These are phyloP conservation scores for Diplotaxis tenuifolia DNA, from an alignment of 345 rosid genomes.

Conservation along the genomic window DNA sequence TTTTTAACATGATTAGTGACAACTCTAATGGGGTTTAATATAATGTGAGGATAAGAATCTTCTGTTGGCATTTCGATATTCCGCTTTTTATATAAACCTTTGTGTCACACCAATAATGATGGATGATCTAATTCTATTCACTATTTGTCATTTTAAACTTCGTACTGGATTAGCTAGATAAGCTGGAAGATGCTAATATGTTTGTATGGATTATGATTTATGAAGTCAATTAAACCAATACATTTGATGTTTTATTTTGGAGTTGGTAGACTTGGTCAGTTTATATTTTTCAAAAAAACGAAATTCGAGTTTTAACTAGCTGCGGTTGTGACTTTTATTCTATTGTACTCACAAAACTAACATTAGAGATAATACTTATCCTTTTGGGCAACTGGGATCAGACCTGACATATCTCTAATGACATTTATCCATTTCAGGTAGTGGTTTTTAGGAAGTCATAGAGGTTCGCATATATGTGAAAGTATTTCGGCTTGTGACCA, in stretches of 20 bases:
- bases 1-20: constrained; percentile 16
- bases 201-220: not conserved
- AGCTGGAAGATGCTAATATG: not conserved
- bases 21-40: constrained; percentile 27
- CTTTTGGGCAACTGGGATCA: not conserved
- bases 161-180: constrained; percentile 27
- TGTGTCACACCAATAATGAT: constrained; percentile 35
- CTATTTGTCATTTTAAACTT: constrained; percentile 2
- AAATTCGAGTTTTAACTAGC: not conserved
- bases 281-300: not conserved
- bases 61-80: constrained; percentile 21
- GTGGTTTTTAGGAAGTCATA: not conserved
- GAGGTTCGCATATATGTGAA: not conserved
- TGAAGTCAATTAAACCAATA: not conserved
- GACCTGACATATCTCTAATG: not conserved
- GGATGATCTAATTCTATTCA: constrained; percentile 1
- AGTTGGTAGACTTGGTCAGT: not conserved
- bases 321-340: not conserved
- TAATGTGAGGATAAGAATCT: constrained; percentile 31
- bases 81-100: not conserved
- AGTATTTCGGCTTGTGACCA: too few species aligned
- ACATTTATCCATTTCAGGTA: not conserved
- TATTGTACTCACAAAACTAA: not conserved
- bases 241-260: not conserved
- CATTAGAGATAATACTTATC: not conserved